phyloP scores from a whole-genome alignment of 495 filamentous ascomycete species.

The Tuber magnatum region DNA sequence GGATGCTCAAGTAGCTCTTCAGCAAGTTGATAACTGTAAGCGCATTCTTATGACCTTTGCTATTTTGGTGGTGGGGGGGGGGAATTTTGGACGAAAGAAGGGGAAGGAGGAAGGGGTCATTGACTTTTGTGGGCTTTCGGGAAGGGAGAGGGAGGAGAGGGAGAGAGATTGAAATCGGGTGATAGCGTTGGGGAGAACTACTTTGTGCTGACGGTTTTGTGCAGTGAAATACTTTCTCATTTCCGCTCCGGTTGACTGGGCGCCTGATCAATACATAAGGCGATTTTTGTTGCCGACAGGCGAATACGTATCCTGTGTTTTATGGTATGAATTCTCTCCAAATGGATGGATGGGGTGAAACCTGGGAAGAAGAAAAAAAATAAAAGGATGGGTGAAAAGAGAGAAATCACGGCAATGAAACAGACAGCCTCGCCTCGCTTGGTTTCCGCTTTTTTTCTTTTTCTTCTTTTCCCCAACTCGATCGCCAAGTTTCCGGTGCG shows the following conservation, averaged over 20 bases:
- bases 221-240: constrained; percentile 99
- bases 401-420: constrained; percentile 12
- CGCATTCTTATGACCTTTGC: constrained; percentile 30
- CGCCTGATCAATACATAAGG: constrained; percentile 89
- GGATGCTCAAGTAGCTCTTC: constrained; percentile 92
- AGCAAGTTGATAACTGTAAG: constrained; percentile 97
- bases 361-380: neutral
- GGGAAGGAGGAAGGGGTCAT: constrained; percentile 7
- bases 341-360: neutral
- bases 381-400: constrained; percentile 11
- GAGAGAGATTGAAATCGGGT: constrained; percentile 4
- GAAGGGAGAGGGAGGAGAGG: neutral
- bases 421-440: constrained; percentile 13
- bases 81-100: constrained; percentile 20
- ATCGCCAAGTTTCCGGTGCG: constrained; percentile 9
- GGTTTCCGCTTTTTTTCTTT: neutral
- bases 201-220: constrained; percentile 35
- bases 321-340: constrained; percentile 59
- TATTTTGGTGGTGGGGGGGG: neutral
- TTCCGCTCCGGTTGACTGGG: constrained; percentile 96
- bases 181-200: constrained; percentile 16
- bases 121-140: constrained; percentile 16
- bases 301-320: constrained; percentile 96
- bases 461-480: too few relatives aligned
- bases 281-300: constrained; percentile 92